These are phyloP conservation scores for Whalleya microplaca DNA, from an alignment of 2,329 filamentous ascomycete species.

Conservation along the genomic window DNA sequence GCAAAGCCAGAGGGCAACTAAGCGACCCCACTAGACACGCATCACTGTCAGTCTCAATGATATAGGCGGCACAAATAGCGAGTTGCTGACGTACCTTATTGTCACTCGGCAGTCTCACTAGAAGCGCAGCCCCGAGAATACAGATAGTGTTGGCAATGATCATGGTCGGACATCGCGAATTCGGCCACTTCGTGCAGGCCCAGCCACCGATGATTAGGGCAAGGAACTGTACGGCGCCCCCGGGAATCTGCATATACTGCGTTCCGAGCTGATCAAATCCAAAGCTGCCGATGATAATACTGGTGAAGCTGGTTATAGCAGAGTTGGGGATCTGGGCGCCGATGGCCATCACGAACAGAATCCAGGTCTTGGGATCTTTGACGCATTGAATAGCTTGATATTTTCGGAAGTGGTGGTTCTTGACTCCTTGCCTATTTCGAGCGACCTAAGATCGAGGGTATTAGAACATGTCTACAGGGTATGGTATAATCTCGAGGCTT, in stretches of 20 bases:
- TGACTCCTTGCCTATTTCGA: constrained; percentile 32
- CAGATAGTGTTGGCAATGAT: constrained; percentile 43
- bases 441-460: not conserved
- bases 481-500: no score
- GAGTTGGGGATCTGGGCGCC: constrained; percentile 62
- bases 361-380: constrained; percentile 58
- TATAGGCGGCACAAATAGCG: not conserved
- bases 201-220: constrained; percentile 55
- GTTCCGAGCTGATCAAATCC: constrained; percentile 51
- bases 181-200: constrained; percentile 54
- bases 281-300: constrained; percentile 35
- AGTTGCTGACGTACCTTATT: not conserved
- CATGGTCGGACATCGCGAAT: constrained; percentile 49
- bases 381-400: constrained; percentile 53
- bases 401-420: constrained; percentile 47
- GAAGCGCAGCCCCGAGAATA: not conserved
- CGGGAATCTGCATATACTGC: constrained; percentile 65
- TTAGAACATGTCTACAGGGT: not conserved
- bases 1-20: constrained; percentile 60
- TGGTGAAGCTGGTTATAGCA: constrained; percentile 52
- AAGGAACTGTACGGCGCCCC: constrained; percentile 59
- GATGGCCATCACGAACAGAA: constrained; percentile 56
- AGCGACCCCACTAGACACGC: constrained; percentile 51
- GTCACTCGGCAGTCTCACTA: not conserved
- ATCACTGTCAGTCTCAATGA: not conserved